Percentiles rank a stretch among this genome's conserved stretches.
Evolutionary conservation across 1,284 basidiomycete species (phyloP).

Genomic region (Peniophora sp.): DNA sequence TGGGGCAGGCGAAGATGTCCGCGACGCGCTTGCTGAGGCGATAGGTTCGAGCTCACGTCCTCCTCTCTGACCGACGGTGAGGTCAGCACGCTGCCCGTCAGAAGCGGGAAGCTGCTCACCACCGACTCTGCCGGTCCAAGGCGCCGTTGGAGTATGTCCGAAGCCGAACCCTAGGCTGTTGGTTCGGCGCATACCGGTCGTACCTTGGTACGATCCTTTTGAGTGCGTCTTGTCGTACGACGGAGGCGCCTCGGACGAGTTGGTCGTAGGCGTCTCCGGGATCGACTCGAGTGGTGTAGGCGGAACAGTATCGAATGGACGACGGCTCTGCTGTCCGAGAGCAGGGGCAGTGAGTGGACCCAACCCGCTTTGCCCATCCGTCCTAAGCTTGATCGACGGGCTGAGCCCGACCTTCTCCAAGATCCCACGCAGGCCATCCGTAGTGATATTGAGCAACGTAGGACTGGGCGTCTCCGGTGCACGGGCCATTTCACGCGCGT

Average conservation of each 20-base stretch:
- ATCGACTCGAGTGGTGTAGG: not conserved
- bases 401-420: not conserved
- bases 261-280: not conserved
- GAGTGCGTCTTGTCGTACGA: not conserved
- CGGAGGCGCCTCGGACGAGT: not conserved
- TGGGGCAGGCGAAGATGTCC: too few species aligned
- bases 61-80: too few species aligned
- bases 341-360: not conserved
- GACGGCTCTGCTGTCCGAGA: not conserved
- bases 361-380: not conserved
- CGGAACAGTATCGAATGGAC: not conserved
- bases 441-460: conserved; percentile 13
- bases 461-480: conserved; percentile 24
- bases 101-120: too few species aligned
- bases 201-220: not conserved
- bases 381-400: not conserved
- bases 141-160: too few species aligned
- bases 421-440: not conserved
- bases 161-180: too few species aligned
- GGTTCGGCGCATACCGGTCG: too few species aligned
- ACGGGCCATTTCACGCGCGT: conserved; percentile 48
- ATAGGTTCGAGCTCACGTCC: too few species aligned
- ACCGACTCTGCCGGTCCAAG: too few species aligned
- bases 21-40: too few species aligned
- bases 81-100: too few species aligned